A percentile compares a stretch with the other conserved stretches of the same genome.
Conservation (phyloP, 179 eudicot genomes). For the Heliamphora pulchella region DNA sequence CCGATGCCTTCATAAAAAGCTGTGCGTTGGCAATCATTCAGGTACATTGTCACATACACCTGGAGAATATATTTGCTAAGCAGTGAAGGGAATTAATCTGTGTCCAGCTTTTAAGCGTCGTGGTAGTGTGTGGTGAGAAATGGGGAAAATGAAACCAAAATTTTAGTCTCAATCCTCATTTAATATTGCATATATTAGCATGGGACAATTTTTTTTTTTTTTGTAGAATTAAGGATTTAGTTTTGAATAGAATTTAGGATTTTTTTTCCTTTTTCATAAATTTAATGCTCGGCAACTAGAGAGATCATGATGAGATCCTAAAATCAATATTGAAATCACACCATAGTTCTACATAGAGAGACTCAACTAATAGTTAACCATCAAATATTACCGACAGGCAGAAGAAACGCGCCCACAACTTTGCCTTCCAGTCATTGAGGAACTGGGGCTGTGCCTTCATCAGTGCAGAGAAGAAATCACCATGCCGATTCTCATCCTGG, state of each 20-base stretch:
- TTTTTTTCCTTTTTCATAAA: too few species aligned
- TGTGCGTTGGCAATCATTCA: constrained; percentile 86
- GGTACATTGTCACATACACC: constrained; percentile 99
- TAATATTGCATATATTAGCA: too few species aligned
- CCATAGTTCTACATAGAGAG: not conserved
- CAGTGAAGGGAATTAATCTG: not conserved
- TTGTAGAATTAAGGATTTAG: too few species aligned
- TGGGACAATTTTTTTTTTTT: too few species aligned
- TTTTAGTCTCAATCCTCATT: not conserved
- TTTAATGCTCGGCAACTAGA: too few species aligned
- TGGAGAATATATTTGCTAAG: constrained; percentile 23
- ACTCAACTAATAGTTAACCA: too few species aligned
- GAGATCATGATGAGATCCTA: too few species aligned
- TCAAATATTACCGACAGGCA: constrained; percentile 69
- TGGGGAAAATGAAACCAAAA: not conserved
- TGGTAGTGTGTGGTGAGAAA: not conserved
- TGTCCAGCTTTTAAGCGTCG: too few species aligned
- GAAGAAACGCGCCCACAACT: constrained; percentile 94
- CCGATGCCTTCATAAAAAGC: constrained; percentile 97
- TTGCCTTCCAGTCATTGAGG: constrained; percentile 98
- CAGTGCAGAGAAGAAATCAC: constrained; percentile 96
- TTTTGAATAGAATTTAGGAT: too few species aligned
- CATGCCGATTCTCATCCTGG: constrained; percentile 96
- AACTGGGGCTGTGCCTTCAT: constrained; percentile 98
- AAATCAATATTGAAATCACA: not conserved